Percentiles rank a stretch among this genome's conserved stretches.
Conservation (phyloP, 371 early-diverging fungal genomes). For the Blyttiomyces sp. region DNA sequence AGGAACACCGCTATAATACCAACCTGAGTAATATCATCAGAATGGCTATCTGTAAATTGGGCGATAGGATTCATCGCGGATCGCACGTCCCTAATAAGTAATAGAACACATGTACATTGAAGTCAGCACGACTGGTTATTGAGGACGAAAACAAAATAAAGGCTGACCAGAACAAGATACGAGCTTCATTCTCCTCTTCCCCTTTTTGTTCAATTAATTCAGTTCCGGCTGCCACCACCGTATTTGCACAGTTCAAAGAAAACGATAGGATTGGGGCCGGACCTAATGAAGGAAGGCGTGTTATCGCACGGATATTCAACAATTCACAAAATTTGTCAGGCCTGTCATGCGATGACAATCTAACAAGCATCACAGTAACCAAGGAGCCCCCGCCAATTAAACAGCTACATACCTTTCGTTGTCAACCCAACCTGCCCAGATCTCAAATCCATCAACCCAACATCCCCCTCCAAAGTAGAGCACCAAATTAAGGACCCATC, state of each 20-base stretch:
- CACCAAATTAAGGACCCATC: no score
- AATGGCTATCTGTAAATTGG: slow-evolving; percentile 78
- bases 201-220: slow-evolving; percentile 47
- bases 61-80: slow-evolving; percentile 36
- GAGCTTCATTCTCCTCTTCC: slow-evolving; percentile 43
- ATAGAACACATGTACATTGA: neutral
- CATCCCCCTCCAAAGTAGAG: no score
- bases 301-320: no score
- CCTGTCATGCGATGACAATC: no score
- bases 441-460: no score
- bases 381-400: no score
- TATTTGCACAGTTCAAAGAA: slow-evolving; percentile 62
- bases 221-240: slow-evolving; percentile 67
- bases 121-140: slow-evolving; percentile 1
- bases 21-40: slow-evolving; percentile 89
- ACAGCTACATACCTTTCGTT: no score
- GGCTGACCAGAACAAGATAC: slow-evolving; percentile 65
- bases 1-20: slow-evolving; percentile 43
- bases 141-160: neutral
- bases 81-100: slow-evolving; percentile 49
- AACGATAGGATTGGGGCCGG: slow-evolving; percentile 65
- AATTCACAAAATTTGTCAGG: no score
- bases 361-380: no score
- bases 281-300: no score
- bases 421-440: no score